Evolutionary conservation across 495 filamentous ascomycete genomes (phyloP).

Genomic region (Baudoinia panamericana): DNA sequence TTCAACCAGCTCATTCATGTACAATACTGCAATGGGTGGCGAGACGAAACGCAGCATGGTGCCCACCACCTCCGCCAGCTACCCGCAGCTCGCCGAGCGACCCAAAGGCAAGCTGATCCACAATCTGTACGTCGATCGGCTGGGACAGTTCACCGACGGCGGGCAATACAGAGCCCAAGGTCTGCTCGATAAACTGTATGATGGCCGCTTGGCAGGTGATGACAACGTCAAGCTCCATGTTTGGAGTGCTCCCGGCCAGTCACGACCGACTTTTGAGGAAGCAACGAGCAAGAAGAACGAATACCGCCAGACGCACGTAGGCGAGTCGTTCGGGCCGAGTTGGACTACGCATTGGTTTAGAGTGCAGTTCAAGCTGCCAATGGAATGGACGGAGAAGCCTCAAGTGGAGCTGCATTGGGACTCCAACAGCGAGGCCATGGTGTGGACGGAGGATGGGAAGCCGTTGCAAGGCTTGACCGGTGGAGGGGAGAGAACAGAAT

Average conservation of each 20-base stretch:
- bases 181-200: slow-evolving; percentile 63
- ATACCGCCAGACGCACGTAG: slow-evolving; percentile 62
- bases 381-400: slow-evolving; percentile 54
- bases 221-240: slow-evolving; percentile 75
- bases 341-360: slow-evolving; percentile 99
- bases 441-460: slow-evolving; percentile 79
- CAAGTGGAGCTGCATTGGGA: slow-evolving; percentile 93
- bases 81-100: slow-evolving; percentile 45
- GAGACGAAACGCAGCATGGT: slow-evolving; percentile 26
- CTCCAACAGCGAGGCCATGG: slow-evolving; percentile 75
- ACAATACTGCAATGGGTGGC: slow-evolving; percentile 35
- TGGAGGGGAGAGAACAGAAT: slow-evolving; percentile 78
- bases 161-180: slow-evolving; percentile 76
- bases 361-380: slow-evolving; percentile 62
- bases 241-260: slow-evolving; percentile 67
- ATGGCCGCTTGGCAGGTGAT: slow-evolving; percentile 55
- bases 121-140: slow-evolving; percentile 73
- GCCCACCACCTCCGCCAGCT: slow-evolving; percentile 22
- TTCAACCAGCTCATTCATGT: too few relatives aligned
- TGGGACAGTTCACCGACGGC: slow-evolving; percentile 60
- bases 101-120: slow-evolving; percentile 76
- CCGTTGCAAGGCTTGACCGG: slow-evolving; percentile 88
- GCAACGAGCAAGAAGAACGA: slow-evolving; percentile 65
- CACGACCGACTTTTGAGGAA: slow-evolving; percentile 78
- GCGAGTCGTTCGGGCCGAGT: slow-evolving; percentile 74